Base-by-base conservation (phyloP, 2,329 filamentous ascomycete genomes). In the Byssothecium circinans region DNA sequence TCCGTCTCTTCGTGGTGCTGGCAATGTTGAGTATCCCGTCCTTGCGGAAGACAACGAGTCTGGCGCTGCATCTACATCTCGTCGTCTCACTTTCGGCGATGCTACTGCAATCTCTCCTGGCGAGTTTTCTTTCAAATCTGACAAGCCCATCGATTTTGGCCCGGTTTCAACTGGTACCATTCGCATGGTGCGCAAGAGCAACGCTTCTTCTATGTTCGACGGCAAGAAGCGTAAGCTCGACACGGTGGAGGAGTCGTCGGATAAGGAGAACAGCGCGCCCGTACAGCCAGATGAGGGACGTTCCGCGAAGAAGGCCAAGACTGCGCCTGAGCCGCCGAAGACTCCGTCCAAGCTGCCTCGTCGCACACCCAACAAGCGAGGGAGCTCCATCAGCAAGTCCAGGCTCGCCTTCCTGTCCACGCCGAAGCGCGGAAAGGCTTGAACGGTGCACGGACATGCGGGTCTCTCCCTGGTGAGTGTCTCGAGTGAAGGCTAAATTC, bases 111-210 rank as follows among this genome's bases (percentile, higher is more conserved):
- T 53, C 43, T 68, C 64, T 1, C 67, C 74, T 6, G 67, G 68
- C 19, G 67, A 74, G 45, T 80, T 80, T 60, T 79, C 75, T 4
- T 78, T 80, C 69, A 67, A 75, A 50, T 72, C 75, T 20, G 72
- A 70, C 50, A 70, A 72, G 43, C 61, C 66, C 17, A 74, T 79
- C 52, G 66, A 69, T 19, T 79, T 79, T 47, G 71, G 68, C 12
- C 64, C 70, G 6, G 62, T 68, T 5, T 64, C 69, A 6, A 64
- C 64, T 18, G 61, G 67, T 22, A 70, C 65, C 6, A 74, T 74
- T 47, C 70, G 74, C 23, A 68, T 73, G 45, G 76, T 78, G 18
- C 68, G 75, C 32, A 71, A 71, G 57, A 75, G 76, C 52, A 71
- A 75, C 45, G 67, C 67, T 12, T 61, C 64, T 7, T 63, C 64